Evolutionary conservation across 495 filamentous ascomycete species (phyloP).

Genomic region (Xylaria telfairii): DNA sequence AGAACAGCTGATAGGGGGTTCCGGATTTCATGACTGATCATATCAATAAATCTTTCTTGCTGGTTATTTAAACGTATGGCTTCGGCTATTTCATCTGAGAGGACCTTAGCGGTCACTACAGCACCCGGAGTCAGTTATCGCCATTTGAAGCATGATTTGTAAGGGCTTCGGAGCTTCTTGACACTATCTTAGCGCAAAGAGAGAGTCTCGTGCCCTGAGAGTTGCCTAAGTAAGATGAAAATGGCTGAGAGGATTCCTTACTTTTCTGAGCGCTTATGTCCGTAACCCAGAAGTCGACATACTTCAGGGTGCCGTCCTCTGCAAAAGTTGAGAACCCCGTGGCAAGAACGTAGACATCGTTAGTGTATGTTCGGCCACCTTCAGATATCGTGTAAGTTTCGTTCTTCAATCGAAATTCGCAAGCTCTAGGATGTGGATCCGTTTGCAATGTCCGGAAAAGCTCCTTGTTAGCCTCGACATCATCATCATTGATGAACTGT

Average conservation of each 20-base stretch:
- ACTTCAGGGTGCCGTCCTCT: slow-evolving; percentile 49
- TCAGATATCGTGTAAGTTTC: background rate
- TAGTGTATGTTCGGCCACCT: background rate
- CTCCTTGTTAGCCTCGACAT: background rate
- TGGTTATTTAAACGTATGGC: slow-evolving; percentile 57
- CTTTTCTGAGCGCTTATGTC: slow-evolving; percentile 54
- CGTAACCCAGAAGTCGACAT: slow-evolving; percentile 44
- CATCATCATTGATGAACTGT: background rate
- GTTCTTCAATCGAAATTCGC: background rate
- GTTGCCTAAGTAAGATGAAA: no score
- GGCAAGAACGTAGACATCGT: background rate
- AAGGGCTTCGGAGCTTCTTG: no score
- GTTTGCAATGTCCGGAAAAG: background rate
- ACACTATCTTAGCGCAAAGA: no score
- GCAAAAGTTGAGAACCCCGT: slow-evolving; percentile 39
- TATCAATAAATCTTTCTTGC: slow-evolving; percentile 77
- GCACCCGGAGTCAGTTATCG: no score
- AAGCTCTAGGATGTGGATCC: background rate
- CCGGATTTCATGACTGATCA: slow-evolving; percentile 76
- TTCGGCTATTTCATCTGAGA: slow-evolving; percentile 46
- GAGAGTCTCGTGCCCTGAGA: no score
- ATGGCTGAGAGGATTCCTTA: no score
- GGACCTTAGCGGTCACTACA: slow-evolving; percentile 43
- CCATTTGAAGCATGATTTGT: no score
- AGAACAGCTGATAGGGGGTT: slow-evolving; percentile 75